A percentile compares a stretch with the other conserved stretches of the same genome.
phyloP scores from a whole-genome alignment of 805 yeast species.

The Candida coquimbonensis region DNA sequence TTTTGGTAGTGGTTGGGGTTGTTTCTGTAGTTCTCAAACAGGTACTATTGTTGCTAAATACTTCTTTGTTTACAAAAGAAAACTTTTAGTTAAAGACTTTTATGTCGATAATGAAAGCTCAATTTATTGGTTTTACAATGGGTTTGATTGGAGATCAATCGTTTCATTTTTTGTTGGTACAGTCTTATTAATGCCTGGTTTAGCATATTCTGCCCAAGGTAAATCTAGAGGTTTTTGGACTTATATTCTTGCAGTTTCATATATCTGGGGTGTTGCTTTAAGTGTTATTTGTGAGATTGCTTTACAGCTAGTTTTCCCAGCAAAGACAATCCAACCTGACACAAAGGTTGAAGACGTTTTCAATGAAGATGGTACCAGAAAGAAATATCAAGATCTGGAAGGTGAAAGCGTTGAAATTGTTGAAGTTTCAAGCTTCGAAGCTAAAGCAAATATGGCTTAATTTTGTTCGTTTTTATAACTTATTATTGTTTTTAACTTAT shows the following conservation, averaged over 20 bases:
- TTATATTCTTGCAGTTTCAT: constrained; percentile 15
- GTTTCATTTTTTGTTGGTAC: constrained; percentile 17
- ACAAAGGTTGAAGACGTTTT: constrained; percentile 16
- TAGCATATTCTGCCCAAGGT: constrained; percentile 11
- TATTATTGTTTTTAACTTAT: too few relatives aligned
- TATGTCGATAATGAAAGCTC: constrained; percentile 10
- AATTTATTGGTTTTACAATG: constrained; percentile 17
- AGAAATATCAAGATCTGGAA: neutral
- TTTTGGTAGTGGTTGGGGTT: constrained; percentile 21
- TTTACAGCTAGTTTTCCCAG: constrained; percentile 13
- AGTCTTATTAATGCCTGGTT: constrained; percentile 21
- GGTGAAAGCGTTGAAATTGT: neutral
- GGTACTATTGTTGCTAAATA: constrained; percentile 15
- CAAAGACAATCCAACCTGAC: constrained; percentile 6
- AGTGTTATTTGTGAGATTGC: constrained; percentile 2
- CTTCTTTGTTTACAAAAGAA: constrained; percentile 15
- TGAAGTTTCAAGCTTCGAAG: neutral
- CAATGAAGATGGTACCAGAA: constrained; percentile 12
- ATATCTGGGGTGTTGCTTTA: constrained; percentile 14
- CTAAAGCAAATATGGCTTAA: neutral
- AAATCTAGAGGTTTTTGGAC: constrained; percentile 12
- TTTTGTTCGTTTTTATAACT: neutral
- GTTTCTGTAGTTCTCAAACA: constrained; percentile 17
- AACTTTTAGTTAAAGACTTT: constrained; percentile 15
- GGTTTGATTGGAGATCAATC: constrained; percentile 24